Evolutionary conservation across 345 rosid species (phyloP), one percentile per base, ranked within the genome.

Genomic region (Populus alba): DNA sequence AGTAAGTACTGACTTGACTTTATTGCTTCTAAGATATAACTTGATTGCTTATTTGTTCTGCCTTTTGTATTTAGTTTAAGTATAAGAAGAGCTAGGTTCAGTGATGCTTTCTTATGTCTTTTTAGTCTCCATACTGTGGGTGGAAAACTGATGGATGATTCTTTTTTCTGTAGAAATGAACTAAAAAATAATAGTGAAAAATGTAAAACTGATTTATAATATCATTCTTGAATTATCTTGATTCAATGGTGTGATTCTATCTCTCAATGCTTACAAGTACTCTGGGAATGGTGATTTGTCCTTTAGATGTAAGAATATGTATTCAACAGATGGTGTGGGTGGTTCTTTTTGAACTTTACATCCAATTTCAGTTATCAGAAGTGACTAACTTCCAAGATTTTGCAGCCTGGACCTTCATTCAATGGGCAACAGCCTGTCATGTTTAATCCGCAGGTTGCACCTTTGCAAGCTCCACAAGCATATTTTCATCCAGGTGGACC

Each of bases 401-500:
- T 81, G 90, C 88, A 89, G 99, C 79, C 91, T 25, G 92, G 90
- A 76, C 90, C 90, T 27, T 77, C 87, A 39, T 91, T 86, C 68
- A 75, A 85, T 74, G 91, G 91, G n/a, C 98, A 90, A 70, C 96
- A 88, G 79, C 94, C 90, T 66, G 86, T 92, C 71, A 80, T 93
- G 68, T 91, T 83, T 82, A 90, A 85, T 81, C 85, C 87, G 8
- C 94, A 82, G 83, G 85, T 78, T 74, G 82, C 92, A 70, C 87
- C 90, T 51, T 47, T 87, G 86, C 94, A 88, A 55, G 65, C 90
- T 47, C 86, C 89, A 16, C 94, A 85, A 80, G 79, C 91, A 39
- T 95, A 91, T 88, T 88, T 88, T 76, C 97, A 89, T 72, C 94
- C 93, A 66, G 84, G 81, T 79, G 97, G 90, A 79, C 91, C 91